phyloP scores from a whole-genome alignment of 352 stramenopile species.

The Globisporangium carolinianum region DNA sequence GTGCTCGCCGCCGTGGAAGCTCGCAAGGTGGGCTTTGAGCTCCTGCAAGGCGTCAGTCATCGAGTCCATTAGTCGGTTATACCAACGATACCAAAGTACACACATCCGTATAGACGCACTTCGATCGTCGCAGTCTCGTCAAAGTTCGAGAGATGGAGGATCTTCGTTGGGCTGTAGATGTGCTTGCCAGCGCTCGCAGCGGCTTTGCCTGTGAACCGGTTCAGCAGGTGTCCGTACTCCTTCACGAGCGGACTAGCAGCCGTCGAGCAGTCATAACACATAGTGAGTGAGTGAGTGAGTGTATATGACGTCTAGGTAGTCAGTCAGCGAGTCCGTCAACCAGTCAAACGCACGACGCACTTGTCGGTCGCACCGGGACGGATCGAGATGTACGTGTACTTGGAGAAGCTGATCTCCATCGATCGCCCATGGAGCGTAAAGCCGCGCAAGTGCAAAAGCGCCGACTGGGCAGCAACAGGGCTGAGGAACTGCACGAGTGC shows the following conservation, averaged over 20 bases:
- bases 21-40: conserved; percentile 25
- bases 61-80: no score
- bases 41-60: conserved; percentile 13
- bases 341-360: not conserved
- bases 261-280: no score
- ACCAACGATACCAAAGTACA: no score
- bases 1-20: conserved; percentile 32
- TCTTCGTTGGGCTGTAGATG: conserved; percentile 61
- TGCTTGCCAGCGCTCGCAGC: conserved; percentile 40
- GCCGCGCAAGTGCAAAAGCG: conserved; percentile 43
- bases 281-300: no score
- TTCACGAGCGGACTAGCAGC: conserved; percentile 16
- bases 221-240: conserved; percentile 41
- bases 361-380: conserved; percentile 13
- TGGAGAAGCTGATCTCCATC: conserved; percentile 60
- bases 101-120: conserved; percentile 9
- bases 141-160: conserved; percentile 60
- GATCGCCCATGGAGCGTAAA: conserved; percentile 44
- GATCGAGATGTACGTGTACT: conserved; percentile 43
- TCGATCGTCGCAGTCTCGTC: conserved; percentile 26
- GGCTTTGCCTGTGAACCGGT: conserved; percentile 62
- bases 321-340: no score
- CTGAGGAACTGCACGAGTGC: conserved; percentile 53
- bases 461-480: conserved; percentile 31
- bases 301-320: no score